Evolutionary conservation across 2,329 filamentous ascomycete species (phyloP).

Genomic region (Alternaria hordeiaustralica): DNA sequence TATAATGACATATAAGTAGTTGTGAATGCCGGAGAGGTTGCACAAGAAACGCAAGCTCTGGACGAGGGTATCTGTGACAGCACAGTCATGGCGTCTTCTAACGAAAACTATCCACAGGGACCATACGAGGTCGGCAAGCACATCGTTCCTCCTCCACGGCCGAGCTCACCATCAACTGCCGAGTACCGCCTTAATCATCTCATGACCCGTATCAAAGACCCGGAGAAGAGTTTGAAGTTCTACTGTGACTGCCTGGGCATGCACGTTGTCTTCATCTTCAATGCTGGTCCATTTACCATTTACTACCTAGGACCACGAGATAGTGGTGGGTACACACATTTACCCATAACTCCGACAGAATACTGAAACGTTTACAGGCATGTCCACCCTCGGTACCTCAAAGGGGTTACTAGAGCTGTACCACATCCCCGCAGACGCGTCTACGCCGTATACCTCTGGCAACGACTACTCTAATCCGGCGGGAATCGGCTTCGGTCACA

Average conservation of each 20-base stretch:
- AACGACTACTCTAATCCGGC: constrained; percentile 29
- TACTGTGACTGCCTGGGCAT: constrained; percentile 46
- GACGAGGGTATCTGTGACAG: not conserved
- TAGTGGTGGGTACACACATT: constrained; percentile 11
- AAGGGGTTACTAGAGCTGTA: constrained; percentile 43
- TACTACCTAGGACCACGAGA: constrained; percentile 44
- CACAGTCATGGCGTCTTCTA: constrained; percentile 12
- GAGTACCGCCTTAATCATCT: constrained; percentile 42
- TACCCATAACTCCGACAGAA: not conserved
- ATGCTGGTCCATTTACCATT: constrained; percentile 43
- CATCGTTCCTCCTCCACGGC: constrained; percentile 34
- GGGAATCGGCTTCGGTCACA: constrained; percentile 41
- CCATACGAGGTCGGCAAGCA: constrained; percentile 32
- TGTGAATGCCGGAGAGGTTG: not conserved
- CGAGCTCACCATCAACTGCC: constrained; percentile 32
- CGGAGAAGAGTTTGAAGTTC: constrained; percentile 34
- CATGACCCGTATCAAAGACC: constrained; percentile 44
- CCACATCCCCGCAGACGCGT: constrained; percentile 35
- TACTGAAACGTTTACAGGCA: constrained; percentile 12
- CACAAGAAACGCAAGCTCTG: not conserved
- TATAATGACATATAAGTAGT: not conserved
- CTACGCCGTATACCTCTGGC: constrained; percentile 29
- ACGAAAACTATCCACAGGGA: constrained; percentile 27
- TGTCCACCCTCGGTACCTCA: constrained; percentile 25
- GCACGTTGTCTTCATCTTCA: constrained; percentile 45